Evolutionary conservation across 2,329 filamentous ascomycete species (phyloP).

Genomic region (Colletotrichum lini): DNA sequence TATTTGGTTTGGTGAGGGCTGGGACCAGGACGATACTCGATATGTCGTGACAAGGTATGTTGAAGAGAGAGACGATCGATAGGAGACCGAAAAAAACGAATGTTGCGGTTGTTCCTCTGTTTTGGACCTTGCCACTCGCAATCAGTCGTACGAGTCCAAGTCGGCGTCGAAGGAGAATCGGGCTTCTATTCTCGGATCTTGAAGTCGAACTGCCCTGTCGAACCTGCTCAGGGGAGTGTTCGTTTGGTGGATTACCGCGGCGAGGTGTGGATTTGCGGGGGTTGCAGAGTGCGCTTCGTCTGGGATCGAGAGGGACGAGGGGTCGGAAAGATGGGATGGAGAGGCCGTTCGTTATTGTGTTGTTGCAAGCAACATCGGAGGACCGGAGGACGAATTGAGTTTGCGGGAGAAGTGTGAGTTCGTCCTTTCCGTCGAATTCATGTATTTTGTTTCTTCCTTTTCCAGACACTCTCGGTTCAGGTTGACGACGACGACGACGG

Average conservation of each 20-base stretch:
- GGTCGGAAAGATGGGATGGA: constrained; percentile 5
- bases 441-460: not conserved
- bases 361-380: constrained; percentile 38
- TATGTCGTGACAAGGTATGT: constrained; percentile 45
- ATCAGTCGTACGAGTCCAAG: not conserved
- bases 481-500: constrained; percentile 5
- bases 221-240: not conserved
- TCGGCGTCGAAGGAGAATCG: not conserved
- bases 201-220: constrained; percentile 2
- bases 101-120: constrained; percentile 49
- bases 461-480: constrained; percentile 6
- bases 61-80: constrained; percentile 41
- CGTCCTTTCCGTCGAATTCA: constrained; percentile 10
- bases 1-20: constrained; percentile 27
- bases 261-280: constrained; percentile 7
- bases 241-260: constrained; percentile 7
- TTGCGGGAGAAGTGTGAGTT: not conserved
- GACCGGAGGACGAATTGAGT: not conserved
- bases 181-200: constrained; percentile 17
- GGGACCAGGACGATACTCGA: constrained; percentile 46
- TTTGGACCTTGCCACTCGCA: constrained; percentile 37
- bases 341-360: constrained; percentile 40
- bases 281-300: constrained; percentile 5
- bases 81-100: constrained; percentile 50
- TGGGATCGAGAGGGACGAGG: not conserved